Percentiles rank a stretch among this genome's conserved stretches.
Conservation (phyloP, 345 rosid genomes). For the Gossypium longicalyx region DNA sequence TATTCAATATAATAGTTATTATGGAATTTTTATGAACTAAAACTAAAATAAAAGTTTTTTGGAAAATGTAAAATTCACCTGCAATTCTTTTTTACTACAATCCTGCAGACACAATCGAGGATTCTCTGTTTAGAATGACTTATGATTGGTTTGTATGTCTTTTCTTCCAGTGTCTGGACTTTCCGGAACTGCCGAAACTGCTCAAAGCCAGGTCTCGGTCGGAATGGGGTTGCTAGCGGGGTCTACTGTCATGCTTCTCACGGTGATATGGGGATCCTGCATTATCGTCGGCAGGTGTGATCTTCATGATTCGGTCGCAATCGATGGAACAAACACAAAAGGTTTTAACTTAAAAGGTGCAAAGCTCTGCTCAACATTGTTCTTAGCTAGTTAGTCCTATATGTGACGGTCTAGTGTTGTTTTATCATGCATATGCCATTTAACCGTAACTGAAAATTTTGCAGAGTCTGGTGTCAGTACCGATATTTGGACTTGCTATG, state of each 20-base stretch:
- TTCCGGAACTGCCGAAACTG: slow-evolving; percentile 63
- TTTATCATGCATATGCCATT: background rate
- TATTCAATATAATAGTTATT: background rate
- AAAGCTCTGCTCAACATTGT: background rate
- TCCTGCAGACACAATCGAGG: no score
- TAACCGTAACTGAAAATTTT: background rate
- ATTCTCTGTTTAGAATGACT: background rate
- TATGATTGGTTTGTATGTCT: background rate
- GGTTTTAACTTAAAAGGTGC: slow-evolving; percentile 53
- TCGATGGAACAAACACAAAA: slow-evolving; percentile 48
- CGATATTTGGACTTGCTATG: slow-evolving; percentile 75
- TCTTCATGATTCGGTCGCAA: slow-evolving; percentile 43
- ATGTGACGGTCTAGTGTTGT: background rate
- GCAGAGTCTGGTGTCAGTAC: slow-evolving; percentile 70
- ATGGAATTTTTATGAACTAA: background rate
- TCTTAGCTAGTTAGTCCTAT: background rate
- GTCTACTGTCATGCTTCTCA: slow-evolving; percentile 83
- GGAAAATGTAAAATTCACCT: no score
- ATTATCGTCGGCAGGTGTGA: slow-evolving; percentile 77
- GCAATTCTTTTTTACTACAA: no score
- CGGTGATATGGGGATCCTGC: slow-evolving; percentile 86
- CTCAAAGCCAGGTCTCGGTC: slow-evolving; percentile 87
- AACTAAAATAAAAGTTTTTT: background rate
- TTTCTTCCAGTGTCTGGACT: slow-evolving; percentile 70
- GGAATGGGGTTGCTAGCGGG: slow-evolving; percentile 96